These are phyloP conservation scores for Citrullus colocynthis DNA, from an alignment of 306 rosid species.

Conservation along the genomic window DNA sequence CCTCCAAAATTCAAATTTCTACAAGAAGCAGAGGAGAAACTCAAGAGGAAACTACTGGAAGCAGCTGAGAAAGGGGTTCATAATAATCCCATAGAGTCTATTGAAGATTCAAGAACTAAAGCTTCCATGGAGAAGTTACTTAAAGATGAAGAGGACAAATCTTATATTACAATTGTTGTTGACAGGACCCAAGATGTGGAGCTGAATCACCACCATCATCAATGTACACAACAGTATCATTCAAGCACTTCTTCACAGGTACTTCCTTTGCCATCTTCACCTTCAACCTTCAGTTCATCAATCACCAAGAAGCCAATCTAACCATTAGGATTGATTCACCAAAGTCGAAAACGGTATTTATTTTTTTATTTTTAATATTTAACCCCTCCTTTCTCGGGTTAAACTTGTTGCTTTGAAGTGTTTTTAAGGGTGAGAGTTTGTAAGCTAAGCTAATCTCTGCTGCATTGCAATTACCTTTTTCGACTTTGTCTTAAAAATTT, in stretches of 20 bases:
- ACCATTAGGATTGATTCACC: constrained; percentile 17
- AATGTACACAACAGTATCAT: constrained; percentile 26
- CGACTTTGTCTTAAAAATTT: constrained; percentile 18
- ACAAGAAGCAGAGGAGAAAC: constrained; percentile 88
- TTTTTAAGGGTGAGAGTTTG: constrained; percentile 16
- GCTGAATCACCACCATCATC: constrained; percentile 19
- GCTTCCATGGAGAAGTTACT: constrained; percentile 13
- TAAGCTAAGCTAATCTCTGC: constrained; percentile 20
- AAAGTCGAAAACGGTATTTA: constrained; percentile 11
- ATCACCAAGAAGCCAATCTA: constrained; percentile 32
- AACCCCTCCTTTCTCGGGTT: constrained; percentile 25
- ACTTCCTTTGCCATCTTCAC: constrained; percentile 61
- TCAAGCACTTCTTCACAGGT: constrained; percentile 68
- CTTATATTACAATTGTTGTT: constrained; percentile 47
- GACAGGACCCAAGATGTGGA: constrained; percentile 44
- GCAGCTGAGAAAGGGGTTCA: constrained; percentile 20
- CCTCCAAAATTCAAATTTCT: constrained; percentile 95
- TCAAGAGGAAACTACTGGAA: constrained; percentile 42
- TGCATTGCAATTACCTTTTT: constrained; percentile 18
- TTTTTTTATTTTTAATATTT: constrained; percentile 10
- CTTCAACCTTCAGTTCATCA: constrained; percentile 31
- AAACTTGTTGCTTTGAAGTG: constrained; percentile 16
- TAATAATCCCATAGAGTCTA: not conserved
- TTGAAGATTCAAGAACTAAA: not conserved
- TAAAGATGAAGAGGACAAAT: constrained; percentile 42